Conservation (phyloP, 1,139 yeast species). For the Arxiozyma slooffiae region DNA sequence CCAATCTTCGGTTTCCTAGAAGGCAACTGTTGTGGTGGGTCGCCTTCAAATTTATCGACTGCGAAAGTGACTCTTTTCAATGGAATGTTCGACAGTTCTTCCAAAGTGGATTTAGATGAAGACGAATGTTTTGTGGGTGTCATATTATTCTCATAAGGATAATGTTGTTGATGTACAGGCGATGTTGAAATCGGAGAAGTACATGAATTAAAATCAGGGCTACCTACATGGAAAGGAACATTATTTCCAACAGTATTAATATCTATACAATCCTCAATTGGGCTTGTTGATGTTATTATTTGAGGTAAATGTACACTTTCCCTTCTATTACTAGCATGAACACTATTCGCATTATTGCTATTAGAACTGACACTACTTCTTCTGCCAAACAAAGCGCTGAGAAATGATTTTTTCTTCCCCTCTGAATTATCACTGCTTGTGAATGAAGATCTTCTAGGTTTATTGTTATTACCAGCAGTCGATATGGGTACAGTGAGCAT, state of each 20-base stretch:
- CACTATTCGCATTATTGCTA: not conserved
- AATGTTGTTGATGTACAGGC: not conserved
- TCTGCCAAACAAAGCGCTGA: slow-evolving; percentile 15
- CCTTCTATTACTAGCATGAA: not conserved
- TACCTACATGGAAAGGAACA: slow-evolving; percentile 1
- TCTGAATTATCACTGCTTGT: slow-evolving; percentile 3
- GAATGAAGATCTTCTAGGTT: not conserved
- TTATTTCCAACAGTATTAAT: not conserved
- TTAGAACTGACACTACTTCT: not conserved
- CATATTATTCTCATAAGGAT: not conserved
- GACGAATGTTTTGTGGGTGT: not conserved
- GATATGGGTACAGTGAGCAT: not conserved
- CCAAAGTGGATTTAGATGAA: not conserved
- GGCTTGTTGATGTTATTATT: not conserved
- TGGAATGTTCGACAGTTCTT: slow-evolving; percentile 23
- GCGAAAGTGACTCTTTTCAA: slow-evolving; percentile 69
- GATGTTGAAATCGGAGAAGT: not conserved
- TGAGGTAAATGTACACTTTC: not conserved
- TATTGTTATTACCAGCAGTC: not conserved
- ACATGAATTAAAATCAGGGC: not conserved
- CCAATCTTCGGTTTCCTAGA: slow-evolving; percentile 76
- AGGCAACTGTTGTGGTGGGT: slow-evolving; percentile 95
- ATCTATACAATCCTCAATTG: not conserved
- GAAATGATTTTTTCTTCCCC: slow-evolving; percentile 16
- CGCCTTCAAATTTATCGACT: slow-evolving; percentile 53